Conservation (phyloP, 73 alveolate species). For the Symbiodinium pilosum region DNA sequence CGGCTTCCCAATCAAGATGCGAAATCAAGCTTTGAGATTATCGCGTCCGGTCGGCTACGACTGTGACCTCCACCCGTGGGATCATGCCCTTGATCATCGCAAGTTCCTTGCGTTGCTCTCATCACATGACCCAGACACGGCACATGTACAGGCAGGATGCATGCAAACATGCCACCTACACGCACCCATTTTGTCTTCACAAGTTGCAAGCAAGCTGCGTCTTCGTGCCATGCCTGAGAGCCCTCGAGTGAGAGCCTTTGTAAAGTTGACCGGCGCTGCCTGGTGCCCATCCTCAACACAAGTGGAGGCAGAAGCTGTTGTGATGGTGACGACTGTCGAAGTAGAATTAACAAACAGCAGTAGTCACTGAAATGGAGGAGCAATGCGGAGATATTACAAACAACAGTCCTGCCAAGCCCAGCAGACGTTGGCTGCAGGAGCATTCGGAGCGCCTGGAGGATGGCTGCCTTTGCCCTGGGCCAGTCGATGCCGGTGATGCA, state of each 20-base stretch:
- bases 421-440: not conserved
- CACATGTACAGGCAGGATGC: not conserved
- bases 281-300: too few relatives aligned
- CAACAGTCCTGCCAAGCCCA: not conserved
- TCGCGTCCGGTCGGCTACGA: conserved; percentile 84
- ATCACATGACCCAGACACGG: not conserved
- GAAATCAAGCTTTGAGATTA: too few relatives aligned
- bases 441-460: not conserved
- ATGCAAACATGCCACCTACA: too few relatives aligned
- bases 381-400: too few relatives aligned
- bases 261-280: not conserved
- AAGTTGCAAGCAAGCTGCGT: not conserved
- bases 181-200: too few relatives aligned
- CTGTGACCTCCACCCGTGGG: conserved; percentile 18
- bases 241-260: conserved; percentile 47
- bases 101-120: not conserved
- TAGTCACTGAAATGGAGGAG: too few relatives aligned
- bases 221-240: conserved; percentile 63
- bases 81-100: conserved; percentile 8
- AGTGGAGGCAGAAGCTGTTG: too few relatives aligned
- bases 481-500: conserved; percentile 75
- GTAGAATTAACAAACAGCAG: too few relatives aligned
- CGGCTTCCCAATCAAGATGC: too few relatives aligned
- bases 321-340: too few relatives aligned
- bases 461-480: conserved; percentile 41